phyloP scores from a whole-genome alignment of 2,329 filamentous ascomycete species.

The Paracamarosporium sp. region DNA sequence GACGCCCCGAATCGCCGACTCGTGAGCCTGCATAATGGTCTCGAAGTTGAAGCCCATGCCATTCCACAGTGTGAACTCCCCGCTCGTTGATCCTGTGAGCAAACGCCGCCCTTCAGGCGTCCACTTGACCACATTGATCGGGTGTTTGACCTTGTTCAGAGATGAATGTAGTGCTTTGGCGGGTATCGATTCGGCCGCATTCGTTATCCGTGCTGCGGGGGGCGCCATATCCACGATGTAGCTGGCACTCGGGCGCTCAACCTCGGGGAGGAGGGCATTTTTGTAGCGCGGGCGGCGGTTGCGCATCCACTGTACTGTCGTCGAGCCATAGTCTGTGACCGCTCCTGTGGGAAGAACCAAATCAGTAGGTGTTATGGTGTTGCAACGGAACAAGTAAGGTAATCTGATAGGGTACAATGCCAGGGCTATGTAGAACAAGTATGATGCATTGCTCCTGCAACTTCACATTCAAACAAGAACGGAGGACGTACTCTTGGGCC shows the following conservation, averaged over 20 bases:
- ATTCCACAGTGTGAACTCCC: conserved; percentile 98
- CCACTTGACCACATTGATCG: conserved; percentile 96
- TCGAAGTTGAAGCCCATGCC: conserved; percentile 99
- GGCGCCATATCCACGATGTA: conserved; percentile 94
- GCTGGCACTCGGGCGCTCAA: conserved; percentile 83
- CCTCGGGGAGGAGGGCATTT: conserved; percentile 73
- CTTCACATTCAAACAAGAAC: background rate
- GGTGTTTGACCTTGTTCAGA: conserved; percentile 96
- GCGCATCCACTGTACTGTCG: conserved; percentile 89
- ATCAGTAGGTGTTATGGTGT: background rate
- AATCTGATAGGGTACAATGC: background rate
- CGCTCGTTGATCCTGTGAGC: conserved; percentile 92
- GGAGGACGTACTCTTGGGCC: conserved; percentile 45
- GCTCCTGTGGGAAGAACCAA: conserved; percentile 64
- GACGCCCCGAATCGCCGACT: conserved; percentile 81
- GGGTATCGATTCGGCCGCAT: conserved; percentile 84
- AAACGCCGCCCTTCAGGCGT: conserved; percentile 92
- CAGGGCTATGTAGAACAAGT: background rate
- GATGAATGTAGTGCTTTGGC: conserved; percentile 98
- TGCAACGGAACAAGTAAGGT: too few species aligned
- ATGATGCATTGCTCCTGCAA: background rate
- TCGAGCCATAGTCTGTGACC: conserved; percentile 91
- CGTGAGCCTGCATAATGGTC: conserved; percentile 98
- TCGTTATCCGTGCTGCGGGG: conserved; percentile 75
- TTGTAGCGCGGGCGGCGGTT: conserved; percentile 79